Base-by-base conservation (phyloP, 228 moss, liverwort and hornwort genomes). In the Sphagnum fallax region DNA sequence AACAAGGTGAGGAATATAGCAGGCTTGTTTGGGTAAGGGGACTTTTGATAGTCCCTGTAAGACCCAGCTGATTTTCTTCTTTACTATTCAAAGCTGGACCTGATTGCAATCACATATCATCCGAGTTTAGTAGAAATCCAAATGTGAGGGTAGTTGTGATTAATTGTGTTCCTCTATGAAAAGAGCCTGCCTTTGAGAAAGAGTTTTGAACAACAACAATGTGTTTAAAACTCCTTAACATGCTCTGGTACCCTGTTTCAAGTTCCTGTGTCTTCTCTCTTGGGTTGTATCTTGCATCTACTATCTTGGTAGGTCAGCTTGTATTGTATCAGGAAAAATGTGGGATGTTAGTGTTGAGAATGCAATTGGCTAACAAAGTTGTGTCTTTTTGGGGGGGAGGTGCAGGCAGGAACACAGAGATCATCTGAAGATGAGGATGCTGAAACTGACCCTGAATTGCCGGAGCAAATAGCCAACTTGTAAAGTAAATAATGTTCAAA, bases 381-480 rank as follows among this genome's bases (percentile, higher is more conserved):
- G 32, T 32, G 32, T 32, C 32, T 32, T 32, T 32, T 32, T 32
- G 32, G 32, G 32, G 32, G 32, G 32, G 32, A 32, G 59, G 52
- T 58, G 77, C 94, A 95, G 91, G 79, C 49, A 73, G 81, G 69
- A 12, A n/a, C 74, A 58, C 81, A 81, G 67, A 87, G 75, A 69
- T 13, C 65, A 49, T 16, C 60, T 48, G 78, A 92, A 6, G 92
- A 90, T 57, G 95, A 90, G 65, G 94, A 92, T 60, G 74, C 83
- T 52, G 92, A 95, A 69, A 75, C 77, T 49, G 90, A 95, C 52
- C 81, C 81, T 13, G 92, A 95, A 68, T 65, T 95, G 74, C 60
- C 90, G 62, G 92, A 84, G 68, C 87, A 92, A 87, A 92, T 88
- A 67, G 95, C 84, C 48, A 89, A 90, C 69, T 82, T 92, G 90